Base-by-base conservation (phyloP, 2,329 filamentous ascomycete species). In the Nemania sp. region DNA sequence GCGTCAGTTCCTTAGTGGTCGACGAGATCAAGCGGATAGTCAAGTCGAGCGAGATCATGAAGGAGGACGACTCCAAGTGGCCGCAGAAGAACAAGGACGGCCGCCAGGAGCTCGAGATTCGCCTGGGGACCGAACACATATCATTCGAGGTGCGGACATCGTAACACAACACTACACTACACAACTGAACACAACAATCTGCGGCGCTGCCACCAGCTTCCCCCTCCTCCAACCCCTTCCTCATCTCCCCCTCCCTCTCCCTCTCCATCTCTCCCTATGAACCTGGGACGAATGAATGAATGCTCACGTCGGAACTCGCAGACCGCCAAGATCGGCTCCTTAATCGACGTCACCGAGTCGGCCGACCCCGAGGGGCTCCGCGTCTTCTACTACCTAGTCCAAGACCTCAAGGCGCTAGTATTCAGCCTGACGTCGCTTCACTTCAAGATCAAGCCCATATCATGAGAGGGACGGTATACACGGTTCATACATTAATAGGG, bases 31-130 rank as follows among this genome's bases (percentile, higher is more conserved):
- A 95, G 81, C 90, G 91, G 68, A 97, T 99, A 68, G 94, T 99
- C 78, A 97, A 95, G 79, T 87, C 93, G 37, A 97, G 92, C 78
- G 95, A 99, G 76, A 97, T 99, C 71, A 88, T 96, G 81, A 98
- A 98, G 81, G 95, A 99, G 87, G 95, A 99, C 74, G 95, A 99
- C 76, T 90, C 88, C 25, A 97, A 97, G 76, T 99, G 95, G 95
- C 95, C 95, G 0, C 92, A 96, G 77, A 99, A 98, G 85, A 99
- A 99, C 80, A 98, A 98, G 79, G 95, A 99, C 71, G 95, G 95
- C 37, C 87, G 94, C 65, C 95, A 99, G 75, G 95, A 99, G 79
- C 83, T 99, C 49, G 95, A 99, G 77, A 97, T 99, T 60, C 86
- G 93, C 50, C 76, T 99, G 57, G 95, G 94, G 43, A 95, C 90